Base-by-base conservation (phyloP, 768 basidiomycete species). In the Rhodosporidiobolus sp. region DNA sequence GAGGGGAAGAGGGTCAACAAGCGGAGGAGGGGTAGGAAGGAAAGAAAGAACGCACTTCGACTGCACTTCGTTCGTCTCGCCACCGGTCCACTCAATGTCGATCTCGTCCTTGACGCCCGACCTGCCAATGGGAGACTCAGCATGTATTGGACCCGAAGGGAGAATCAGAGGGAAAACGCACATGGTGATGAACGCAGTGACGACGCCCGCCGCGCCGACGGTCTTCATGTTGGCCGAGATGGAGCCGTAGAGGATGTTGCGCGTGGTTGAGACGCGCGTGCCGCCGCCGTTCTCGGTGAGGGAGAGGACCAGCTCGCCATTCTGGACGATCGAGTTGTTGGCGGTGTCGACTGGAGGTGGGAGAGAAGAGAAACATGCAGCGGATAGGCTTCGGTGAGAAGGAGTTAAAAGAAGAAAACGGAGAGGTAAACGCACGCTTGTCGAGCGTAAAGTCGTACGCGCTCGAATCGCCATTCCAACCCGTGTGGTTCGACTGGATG, bases 401-500 rank as follows among this genome's bases (percentile, higher is more conserved):
- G 16, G 35, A 28, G 32, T n/a, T n/a, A 14, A 4, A 7, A 20
- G 72, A 35, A 10, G 22, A 22, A 19, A 50, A 45, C 10, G 12
- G 54, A 17, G 43, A n/a, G 43, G 16, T 5, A 26, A 0, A 54
- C 69, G 22, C 46, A 71, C 70, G 55, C 52, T 45, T 48, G 76
- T 79, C 77, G 74, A 80, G 74, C 19, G 79, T 78, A 62, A 76
- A 81, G 57, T 81, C 80, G 57, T 76, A 80, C 8, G 78, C 72
- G 8, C 71, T 74, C 1, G 79, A 78, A 65, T 82, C 79, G 1
- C 81, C 81, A 57, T 78, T 65, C 58, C 74, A 82, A 5, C 45
- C 57, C 2, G 80, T 70, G 26, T 58, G 72, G 67, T 80, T 80
- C 32, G 26, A 17, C 19, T 72, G 63, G 49, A 77, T 55, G 4